phyloP scores from a whole-genome alignment of 495 filamentous ascomycete genomes.

The Neurospora sp. region DNA sequence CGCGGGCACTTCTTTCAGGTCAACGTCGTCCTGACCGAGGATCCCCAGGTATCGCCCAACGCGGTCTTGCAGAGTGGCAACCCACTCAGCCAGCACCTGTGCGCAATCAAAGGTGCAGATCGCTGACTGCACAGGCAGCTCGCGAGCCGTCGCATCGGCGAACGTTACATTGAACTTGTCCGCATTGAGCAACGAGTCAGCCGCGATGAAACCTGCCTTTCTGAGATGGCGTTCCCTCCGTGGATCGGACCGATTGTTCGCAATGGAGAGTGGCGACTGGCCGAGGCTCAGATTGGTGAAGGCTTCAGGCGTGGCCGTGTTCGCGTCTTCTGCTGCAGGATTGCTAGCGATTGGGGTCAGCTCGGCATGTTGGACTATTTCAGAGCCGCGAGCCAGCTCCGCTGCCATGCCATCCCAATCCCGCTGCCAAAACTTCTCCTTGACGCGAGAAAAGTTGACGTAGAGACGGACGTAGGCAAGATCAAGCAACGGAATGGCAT shows the following conservation, averaged over 20 bases:
- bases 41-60: conserved; percentile 82
- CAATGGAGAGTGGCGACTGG: conserved; percentile 13
- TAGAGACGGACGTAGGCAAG: conserved; percentile 89
- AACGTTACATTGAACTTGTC: conserved; percentile 82
- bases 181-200: conserved; percentile 84
- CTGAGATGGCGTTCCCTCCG: conserved; percentile 77
- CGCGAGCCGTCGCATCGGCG: conserved; percentile 73
- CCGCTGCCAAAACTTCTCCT: conserved; percentile 89
- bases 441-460: conserved; percentile 83
- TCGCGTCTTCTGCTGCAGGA: conserved; percentile 39
- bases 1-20: conserved; percentile 65
- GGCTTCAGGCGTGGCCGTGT: conserved; percentile 25
- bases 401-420: conserved; percentile 92
- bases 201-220: conserved; percentile 89
- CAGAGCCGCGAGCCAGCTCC: conserved; percentile 66
- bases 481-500: conserved; percentile 90
- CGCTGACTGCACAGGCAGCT: conserved; percentile 85
- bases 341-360: conserved; percentile 42
- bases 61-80: conserved; percentile 87
- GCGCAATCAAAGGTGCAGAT: conserved; percentile 94
- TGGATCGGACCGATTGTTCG: conserved; percentile 22
- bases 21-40: conserved; percentile 70
- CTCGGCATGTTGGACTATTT: conserved; percentile 67
- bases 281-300: conserved; percentile 6
- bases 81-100: conserved; percentile 96